These are phyloP conservation scores for Chenopodium formosanum DNA, from an alignment of 148 eudicot genomes.

Conservation along the genomic window DNA sequence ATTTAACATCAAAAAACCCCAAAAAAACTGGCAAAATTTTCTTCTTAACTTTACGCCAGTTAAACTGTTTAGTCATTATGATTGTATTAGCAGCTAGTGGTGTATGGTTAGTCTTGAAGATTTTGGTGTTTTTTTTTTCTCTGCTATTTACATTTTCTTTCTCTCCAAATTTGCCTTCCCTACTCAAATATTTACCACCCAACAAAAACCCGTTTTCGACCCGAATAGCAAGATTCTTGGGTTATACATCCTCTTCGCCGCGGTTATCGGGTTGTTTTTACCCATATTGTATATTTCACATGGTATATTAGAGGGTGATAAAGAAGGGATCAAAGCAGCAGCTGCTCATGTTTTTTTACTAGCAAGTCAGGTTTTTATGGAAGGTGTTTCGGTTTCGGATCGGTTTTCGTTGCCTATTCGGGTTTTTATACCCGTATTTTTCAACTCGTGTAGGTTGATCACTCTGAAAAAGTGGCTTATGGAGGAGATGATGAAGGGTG, in stretches of 20 bases:
- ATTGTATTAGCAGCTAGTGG: slow-evolving; percentile 50
- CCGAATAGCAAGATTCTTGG: slow-evolving; percentile 29
- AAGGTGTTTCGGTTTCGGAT: slow-evolving; percentile 51
- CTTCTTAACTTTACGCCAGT: slow-evolving; percentile 46
- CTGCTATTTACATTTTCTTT: slow-evolving; percentile 53
- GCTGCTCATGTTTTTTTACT: slow-evolving; percentile 72
- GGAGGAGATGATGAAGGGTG: slow-evolving; percentile 37
- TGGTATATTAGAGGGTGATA: slow-evolving; percentile 57
- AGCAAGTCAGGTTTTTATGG: slow-evolving; percentile 72
- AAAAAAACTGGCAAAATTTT: not conserved
- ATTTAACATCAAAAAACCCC: slow-evolving; percentile 8
- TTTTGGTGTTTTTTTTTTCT: slow-evolving; percentile 41
- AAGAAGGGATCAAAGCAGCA: slow-evolving; percentile 62
- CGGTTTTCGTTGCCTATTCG: slow-evolving; percentile 65
- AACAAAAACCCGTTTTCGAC: slow-evolving; percentile 38
- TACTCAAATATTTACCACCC: not conserved
- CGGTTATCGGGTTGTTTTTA: slow-evolving; percentile 54
- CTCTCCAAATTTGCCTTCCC: slow-evolving; percentile 61
- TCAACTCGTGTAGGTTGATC: slow-evolving; percentile 56
- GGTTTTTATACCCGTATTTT: slow-evolving; percentile 74
- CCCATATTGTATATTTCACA: slow-evolving; percentile 65
- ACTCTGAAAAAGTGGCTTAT: slow-evolving; percentile 53
- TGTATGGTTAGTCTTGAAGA: slow-evolving; percentile 47
- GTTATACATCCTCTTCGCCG: slow-evolving; percentile 43
- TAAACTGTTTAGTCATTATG: slow-evolving; percentile 41